Percentiles rank a stretch among this genome's conserved stretches.
Conservation (phyloP, 2,329 filamentous ascomycete genomes). For the Scorias spongiosa region DNA sequence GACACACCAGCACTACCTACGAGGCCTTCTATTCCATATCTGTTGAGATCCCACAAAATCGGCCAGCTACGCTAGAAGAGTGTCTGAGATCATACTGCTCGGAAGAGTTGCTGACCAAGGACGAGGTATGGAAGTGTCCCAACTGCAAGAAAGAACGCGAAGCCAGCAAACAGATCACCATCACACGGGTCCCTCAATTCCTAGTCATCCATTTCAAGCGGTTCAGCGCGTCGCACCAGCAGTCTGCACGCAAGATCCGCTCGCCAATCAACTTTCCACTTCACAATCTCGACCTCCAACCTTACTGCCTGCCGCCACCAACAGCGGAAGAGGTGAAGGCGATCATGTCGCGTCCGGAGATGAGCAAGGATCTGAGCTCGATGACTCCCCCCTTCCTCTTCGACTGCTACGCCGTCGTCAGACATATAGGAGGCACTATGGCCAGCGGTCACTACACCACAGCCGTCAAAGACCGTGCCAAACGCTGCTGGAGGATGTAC, state of each 20-base stretch:
- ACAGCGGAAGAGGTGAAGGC: slow-evolving; percentile 17
- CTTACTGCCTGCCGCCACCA: slow-evolving; percentile 41
- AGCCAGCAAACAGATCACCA: slow-evolving; percentile 54
- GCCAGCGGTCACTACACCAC: slow-evolving; percentile 69
- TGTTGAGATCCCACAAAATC: slow-evolving; percentile 51
- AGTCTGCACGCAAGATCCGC: slow-evolving; percentile 50
- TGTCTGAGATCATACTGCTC: slow-evolving; percentile 56
- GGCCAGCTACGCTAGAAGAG: slow-evolving; percentile 46
- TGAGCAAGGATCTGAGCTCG: slow-evolving; percentile 15
- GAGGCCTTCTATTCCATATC: slow-evolving; percentile 57
- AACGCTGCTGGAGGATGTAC: slow-evolving; percentile 44
- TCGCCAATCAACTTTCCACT: slow-evolving; percentile 65
- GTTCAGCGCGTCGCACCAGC: slow-evolving; percentile 41
- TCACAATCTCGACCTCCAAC: slow-evolving; percentile 47
- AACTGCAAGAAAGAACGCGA: slow-evolving; percentile 53
- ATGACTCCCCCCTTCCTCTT: slow-evolving; percentile 53
- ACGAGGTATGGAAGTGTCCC: slow-evolving; percentile 58
- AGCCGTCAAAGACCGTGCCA: slow-evolving; percentile 35
- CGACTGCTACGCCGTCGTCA: slow-evolving; percentile 72
- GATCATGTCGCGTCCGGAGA: slow-evolving; percentile 11
- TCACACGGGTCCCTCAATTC: slow-evolving; percentile 65
- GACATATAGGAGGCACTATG: slow-evolving; percentile 54
- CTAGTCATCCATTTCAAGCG: slow-evolving; percentile 66
- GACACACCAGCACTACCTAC: slow-evolving; percentile 49
- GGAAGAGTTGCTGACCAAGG: slow-evolving; percentile 51